Evolutionary conservation across 2,329 filamentous ascomycete species (phyloP), one percentile per base, ranked within the genome.

Genomic region (Neopestalotiopsis sp.): DNA sequence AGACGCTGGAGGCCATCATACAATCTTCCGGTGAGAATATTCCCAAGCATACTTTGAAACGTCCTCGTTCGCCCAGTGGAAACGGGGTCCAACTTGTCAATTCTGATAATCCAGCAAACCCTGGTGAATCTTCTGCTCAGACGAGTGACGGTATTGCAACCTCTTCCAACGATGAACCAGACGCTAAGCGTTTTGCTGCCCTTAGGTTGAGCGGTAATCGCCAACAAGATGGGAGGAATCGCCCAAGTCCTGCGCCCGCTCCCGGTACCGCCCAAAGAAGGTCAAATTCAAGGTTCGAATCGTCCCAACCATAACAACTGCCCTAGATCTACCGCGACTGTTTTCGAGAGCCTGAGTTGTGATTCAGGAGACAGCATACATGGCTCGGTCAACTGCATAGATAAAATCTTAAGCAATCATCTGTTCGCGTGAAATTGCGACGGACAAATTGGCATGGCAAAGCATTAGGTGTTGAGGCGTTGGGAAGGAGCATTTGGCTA

Each of bases 21-120:
- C 90, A 96, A 90, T 93, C 94, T 90, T 94, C 94, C 88, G 94
- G 95, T 97, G 95, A 97, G 93, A 92, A 92, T 90, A 90, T 92
- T 89, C 91, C 91, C 82, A 66, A 28, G 28, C 77, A 72, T 70
- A 66, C 62, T 82, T 65, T 61, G 58, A 97, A 96, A 88, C 92
- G 89, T 79, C 81, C 79, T 78, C 83, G 83, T 77, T 79, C 81
- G 74, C 76, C 78, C 76, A 79, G 79, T 78, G 81, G 74, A 74
- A 76, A 78, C 72, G 76, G 74, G 73, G 75, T 70, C 57, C 38
- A 49, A 66, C 68, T 42, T 66, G 70, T 67, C 67, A 68, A 63
- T 71, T 61, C 67, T 70, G 58, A 63, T 61, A 24, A 67, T 61
- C 56, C 66, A 67, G 28, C 53, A 56, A 66, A 56, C 24, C 17